These are phyloP conservation scores for Eremochloa ophiuroides DNA, from an alignment of 176 grass and related monocot genomes.

Conservation along the genomic window DNA sequence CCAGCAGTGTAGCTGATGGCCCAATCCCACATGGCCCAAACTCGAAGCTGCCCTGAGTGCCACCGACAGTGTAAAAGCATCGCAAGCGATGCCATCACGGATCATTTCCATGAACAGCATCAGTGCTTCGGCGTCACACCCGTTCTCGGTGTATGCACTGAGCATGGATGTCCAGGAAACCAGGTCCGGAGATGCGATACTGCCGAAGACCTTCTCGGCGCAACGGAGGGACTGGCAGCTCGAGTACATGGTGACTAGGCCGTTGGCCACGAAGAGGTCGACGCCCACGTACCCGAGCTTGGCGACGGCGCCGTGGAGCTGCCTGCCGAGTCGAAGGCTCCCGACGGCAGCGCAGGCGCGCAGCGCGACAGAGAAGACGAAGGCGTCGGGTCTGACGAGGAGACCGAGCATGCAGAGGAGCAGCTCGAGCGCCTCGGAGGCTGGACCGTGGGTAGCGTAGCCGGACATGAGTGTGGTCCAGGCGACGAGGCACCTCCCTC, in stretches of 20 bases:
- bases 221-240: constrained; percentile 40
- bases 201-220: constrained; percentile 48
- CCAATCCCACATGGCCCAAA: constrained; percentile 26
- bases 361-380: constrained; percentile 61
- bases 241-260: constrained; percentile 59
- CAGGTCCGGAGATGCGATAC: constrained; percentile 39
- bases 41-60: constrained; percentile 49
- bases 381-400: constrained; percentile 44
- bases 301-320: constrained; percentile 34
- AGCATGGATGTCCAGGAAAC: constrained; percentile 71
- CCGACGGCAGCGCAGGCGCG: constrained; percentile 50
- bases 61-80: constrained; percentile 48
- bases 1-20: constrained; percentile 50
- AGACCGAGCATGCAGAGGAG: constrained; percentile 40
- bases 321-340: constrained; percentile 30
- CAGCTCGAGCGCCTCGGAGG: constrained; percentile 40
- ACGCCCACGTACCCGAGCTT: constrained; percentile 30
- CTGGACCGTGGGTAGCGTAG: constrained; percentile 47
- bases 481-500: constrained; percentile 23
- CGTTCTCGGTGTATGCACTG: constrained; percentile 57
- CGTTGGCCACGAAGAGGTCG: constrained; percentile 59
- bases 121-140: constrained; percentile 35
- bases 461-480: constrained; percentile 72
- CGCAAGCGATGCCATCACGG: constrained; percentile 17
- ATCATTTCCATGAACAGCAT: constrained; percentile 48